phyloP scores from a whole-genome alignment of 805 yeast species.

The Metahyphopichia silvanorum region DNA sequence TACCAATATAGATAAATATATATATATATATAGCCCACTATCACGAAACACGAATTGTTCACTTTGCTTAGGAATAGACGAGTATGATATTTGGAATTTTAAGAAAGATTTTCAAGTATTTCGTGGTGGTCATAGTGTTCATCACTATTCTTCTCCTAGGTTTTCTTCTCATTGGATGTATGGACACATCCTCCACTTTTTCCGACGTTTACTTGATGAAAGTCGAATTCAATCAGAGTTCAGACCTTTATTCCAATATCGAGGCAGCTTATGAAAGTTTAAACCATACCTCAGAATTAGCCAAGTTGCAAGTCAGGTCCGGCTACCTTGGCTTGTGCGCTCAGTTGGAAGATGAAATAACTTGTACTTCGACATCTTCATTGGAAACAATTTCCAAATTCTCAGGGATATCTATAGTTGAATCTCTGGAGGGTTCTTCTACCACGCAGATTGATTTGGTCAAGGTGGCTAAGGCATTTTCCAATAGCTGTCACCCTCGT shows the following conservation, averaged over 20 bases:
- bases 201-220: conserved; percentile 50
- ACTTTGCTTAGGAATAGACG: too few species aligned
- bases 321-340: conserved; percentile 61
- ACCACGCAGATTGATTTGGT: conserved; percentile 38
- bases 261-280: conserved; percentile 29
- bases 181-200: conserved; percentile 36
- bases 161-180: conserved; percentile 57
- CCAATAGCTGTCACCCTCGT: conserved; percentile 51
- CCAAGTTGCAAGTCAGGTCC: conserved; percentile 43
- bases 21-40: too few species aligned
- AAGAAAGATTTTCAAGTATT: conserved; percentile 33
- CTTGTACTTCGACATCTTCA: conserved; percentile 35
- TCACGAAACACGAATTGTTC: too few species aligned
- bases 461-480: conserved; percentile 43
- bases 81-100: conserved; percentile 11
- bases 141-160: conserved; percentile 49
- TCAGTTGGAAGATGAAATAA: conserved; percentile 22
- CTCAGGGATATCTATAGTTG: conserved; percentile 32
- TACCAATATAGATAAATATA: too few species aligned
- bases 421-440: conserved; percentile 18
- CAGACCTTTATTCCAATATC: conserved; percentile 40
- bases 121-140: conserved; percentile 40
- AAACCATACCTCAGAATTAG: conserved; percentile 27
- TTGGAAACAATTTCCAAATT: conserved; percentile 16
- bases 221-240: conserved; percentile 45